These are phyloP conservation scores for Polyrhizophydium stewartii DNA, from an alignment of 371 early-diverging fungal species.

Conservation along the genomic window DNA sequence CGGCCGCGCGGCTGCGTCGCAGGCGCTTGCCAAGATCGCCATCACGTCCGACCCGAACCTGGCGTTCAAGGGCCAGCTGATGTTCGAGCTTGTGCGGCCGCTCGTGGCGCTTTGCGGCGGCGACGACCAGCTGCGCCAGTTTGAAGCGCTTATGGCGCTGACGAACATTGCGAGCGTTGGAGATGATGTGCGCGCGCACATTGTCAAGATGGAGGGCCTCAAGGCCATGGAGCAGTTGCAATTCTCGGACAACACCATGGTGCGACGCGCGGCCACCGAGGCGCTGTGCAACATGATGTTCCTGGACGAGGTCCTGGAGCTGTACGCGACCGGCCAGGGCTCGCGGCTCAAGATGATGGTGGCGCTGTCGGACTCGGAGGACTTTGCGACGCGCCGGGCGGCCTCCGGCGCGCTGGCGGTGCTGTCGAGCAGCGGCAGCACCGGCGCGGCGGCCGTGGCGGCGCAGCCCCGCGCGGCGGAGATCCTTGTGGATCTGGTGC, in stretches of 20 bases:
- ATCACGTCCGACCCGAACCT: slow-evolving; percentile 85
- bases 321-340: slow-evolving; percentile 40
- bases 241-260: slow-evolving; percentile 71
- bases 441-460: slow-evolving; percentile 52
- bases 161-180: slow-evolving; percentile 76
- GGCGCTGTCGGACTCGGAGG: slow-evolving; percentile 83
- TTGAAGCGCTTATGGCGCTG: slow-evolving; percentile 88
- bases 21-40: slow-evolving; percentile 86
- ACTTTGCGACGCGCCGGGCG: slow-evolving; percentile 76
- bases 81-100: slow-evolving; percentile 38
- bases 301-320: slow-evolving; percentile 70
- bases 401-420: slow-evolving; percentile 88
- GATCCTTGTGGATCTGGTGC: slow-evolving; percentile 20
- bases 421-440: slow-evolving; percentile 51
- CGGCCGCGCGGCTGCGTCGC: slow-evolving; percentile 50
- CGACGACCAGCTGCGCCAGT: slow-evolving; percentile 68
- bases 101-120: slow-evolving; percentile 47
- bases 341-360: slow-evolving; percentile 65
- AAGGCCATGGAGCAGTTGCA: slow-evolving; percentile 69
- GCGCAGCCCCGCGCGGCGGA: slow-evolving; percentile 30
- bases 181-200: slow-evolving; percentile 38
- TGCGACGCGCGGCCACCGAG: slow-evolving; percentile 92
- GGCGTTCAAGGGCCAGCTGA: slow-evolving; percentile 65
- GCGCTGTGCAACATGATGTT: slow-evolving; percentile 90
- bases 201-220: slow-evolving; percentile 54